These are phyloP conservation scores for Spathaspora sp. DNA, from an alignment of 805 yeast genomes.

Conservation along the genomic window DNA sequence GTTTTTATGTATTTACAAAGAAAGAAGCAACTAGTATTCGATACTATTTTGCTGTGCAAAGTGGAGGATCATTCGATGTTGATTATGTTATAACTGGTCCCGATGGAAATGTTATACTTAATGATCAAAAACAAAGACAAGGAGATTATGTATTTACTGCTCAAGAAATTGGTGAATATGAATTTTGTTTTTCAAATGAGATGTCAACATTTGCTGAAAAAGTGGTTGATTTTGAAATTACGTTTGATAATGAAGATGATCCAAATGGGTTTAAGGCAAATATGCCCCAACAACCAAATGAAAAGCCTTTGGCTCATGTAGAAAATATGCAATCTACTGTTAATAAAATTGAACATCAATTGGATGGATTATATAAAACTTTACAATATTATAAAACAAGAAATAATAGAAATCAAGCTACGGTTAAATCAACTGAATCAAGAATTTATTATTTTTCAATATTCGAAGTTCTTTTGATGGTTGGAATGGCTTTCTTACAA, in stretches of 20 bases:
- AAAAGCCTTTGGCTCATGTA: conserved; percentile 49
- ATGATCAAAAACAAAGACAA: conserved; percentile 63
- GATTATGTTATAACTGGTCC: conserved; percentile 67
- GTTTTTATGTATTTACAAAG: conserved; percentile 69
- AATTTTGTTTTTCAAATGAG: conserved; percentile 79
- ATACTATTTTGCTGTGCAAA: conserved; percentile 79
- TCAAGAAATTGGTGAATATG: conserved; percentile 70
- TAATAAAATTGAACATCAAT: conserved; percentile 54
- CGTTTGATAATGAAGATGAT: conserved; percentile 40
- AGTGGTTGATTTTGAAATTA: conserved; percentile 79
- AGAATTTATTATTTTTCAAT: conserved; percentile 76
- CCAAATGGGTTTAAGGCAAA: conserved; percentile 48
- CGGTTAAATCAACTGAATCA: conserved; percentile 75
- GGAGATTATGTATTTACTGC: conserved; percentile 77
- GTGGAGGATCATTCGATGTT: conserved; percentile 77
- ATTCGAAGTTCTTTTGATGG: conserved; percentile 67
- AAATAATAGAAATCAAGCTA: conserved; percentile 86
- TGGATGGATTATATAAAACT: conserved; percentile 52
- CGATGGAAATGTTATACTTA: conserved; percentile 46
- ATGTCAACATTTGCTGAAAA: conserved; percentile 82
- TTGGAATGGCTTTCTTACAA: conserved; percentile 70
- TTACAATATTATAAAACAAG: conserved; percentile 85
- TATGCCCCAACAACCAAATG: conserved; percentile 52
- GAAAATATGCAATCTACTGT: conserved; percentile 53
- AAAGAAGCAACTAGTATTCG: conserved; percentile 58